Conservation (phyloP, 1,284 basidiomycete genomes). For the Tilletia horrida region DNA sequence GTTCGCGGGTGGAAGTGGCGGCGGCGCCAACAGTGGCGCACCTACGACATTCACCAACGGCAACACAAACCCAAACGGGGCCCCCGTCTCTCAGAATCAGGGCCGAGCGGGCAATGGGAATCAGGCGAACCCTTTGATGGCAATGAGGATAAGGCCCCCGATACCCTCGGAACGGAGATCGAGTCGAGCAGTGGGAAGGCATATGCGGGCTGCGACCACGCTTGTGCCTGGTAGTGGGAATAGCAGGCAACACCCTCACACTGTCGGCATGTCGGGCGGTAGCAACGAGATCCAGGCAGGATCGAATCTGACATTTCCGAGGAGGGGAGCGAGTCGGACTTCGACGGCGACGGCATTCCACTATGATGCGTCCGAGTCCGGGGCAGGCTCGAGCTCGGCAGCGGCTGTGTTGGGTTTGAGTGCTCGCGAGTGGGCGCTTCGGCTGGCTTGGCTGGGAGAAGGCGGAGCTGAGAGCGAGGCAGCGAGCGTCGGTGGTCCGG, state of each 20-base stretch:
- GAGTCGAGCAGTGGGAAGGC: constrained; percentile 10
- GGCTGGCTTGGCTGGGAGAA: constrained; percentile 14
- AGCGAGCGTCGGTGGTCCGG: background rate
- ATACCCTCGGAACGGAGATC: constrained; percentile 12
- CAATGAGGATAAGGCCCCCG: background rate
- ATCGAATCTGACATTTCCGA: background rate
- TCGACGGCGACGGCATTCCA: background rate
- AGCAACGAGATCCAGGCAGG: background rate
- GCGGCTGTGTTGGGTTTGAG: constrained; percentile 2
- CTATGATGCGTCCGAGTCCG: background rate
- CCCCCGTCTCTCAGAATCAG: too few relatives aligned
- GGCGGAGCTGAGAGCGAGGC: background rate
- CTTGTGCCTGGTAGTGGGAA: background rate
- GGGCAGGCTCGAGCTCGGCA: background rate
- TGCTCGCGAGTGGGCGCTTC: constrained; percentile 2
- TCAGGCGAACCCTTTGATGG: background rate
- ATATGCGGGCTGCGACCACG: constrained; percentile 9
- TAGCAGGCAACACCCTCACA: background rate
- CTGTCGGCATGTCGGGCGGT: background rate
- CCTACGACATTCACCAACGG: too few relatives aligned
- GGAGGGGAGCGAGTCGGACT: background rate
- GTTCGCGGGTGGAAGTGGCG: too few relatives aligned
- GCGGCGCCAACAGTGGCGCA: too few relatives aligned
- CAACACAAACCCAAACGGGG: too few relatives aligned
- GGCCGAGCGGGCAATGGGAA: too few relatives aligned